These are phyloP conservation scores for Trichoderma virens DNA, from an alignment of 495 filamentous ascomycete genomes.

Conservation along the genomic window DNA sequence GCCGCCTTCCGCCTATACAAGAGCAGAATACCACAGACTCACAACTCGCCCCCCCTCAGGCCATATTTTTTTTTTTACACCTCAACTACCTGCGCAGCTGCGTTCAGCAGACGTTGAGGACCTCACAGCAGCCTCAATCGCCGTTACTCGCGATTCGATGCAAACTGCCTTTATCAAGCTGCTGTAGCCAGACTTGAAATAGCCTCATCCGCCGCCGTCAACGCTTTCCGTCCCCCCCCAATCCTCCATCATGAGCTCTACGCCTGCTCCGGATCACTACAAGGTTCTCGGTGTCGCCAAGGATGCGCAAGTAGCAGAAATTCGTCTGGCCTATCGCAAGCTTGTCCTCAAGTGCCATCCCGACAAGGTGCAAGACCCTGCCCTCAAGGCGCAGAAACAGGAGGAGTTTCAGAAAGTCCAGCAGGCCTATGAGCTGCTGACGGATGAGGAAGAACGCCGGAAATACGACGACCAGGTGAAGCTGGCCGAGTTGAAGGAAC, in stretches of 20 bases:
- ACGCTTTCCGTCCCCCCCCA: neutral
- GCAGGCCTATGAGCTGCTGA: conserved; percentile 85
- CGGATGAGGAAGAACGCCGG: conserved; percentile 60
- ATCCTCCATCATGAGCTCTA: conserved; percentile 48
- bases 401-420: conserved; percentile 91
- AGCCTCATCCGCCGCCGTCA: neutral
- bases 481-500: conserved; percentile 41
- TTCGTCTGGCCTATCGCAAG: conserved; percentile 81
- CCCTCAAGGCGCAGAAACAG: conserved; percentile 56
- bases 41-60: no score
- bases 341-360: conserved; percentile 90
- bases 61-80: neutral
- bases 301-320: conserved; percentile 63
- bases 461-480: conserved; percentile 72
- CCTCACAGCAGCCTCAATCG: neutral
- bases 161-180: neutral
- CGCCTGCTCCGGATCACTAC: conserved; percentile 73
- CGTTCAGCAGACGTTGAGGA: neutral
- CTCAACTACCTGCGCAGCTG: neutral
- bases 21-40: no score
- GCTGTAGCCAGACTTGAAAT: neutral
- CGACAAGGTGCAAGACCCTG: conserved; percentile 80
- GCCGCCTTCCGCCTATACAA: neutral
- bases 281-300: conserved; percentile 66
- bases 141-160: neutral